Conservation (phyloP, 805 yeast species). For the Lipomyces japonicus region DNA sequence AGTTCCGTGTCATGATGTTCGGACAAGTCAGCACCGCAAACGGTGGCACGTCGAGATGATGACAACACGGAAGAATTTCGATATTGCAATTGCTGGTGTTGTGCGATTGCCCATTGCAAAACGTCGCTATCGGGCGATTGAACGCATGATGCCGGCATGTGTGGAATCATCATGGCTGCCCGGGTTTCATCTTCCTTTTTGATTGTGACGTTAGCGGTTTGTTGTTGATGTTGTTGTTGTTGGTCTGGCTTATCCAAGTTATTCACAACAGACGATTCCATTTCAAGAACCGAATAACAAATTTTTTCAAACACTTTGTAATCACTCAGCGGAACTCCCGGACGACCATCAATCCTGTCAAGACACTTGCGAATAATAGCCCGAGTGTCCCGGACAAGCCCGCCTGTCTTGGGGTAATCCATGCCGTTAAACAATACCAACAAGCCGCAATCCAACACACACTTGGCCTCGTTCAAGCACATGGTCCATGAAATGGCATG, state of each 20-base stretch:
- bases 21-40: not conserved
- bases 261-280: not conserved
- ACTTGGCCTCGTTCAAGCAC: slow-evolving; percentile 33
- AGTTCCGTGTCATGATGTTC: slow-evolving; percentile 18
- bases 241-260: not conserved
- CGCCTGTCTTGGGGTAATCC: slow-evolving; percentile 80
- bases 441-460: slow-evolving; percentile 30
- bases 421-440: slow-evolving; percentile 53
- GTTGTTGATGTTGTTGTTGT: not conserved
- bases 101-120: slow-evolving; percentile 21
- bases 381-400: slow-evolving; percentile 67
- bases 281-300: slow-evolving; percentile 3
- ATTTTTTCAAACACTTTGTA: slow-evolving; percentile 11
- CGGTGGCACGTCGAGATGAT: not conserved
- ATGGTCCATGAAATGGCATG: slow-evolving; percentile 33
- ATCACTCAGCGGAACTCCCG: slow-evolving; percentile 15
- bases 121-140: slow-evolving; percentile 22
- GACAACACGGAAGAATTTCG: not conserved
- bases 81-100: slow-evolving; percentile 19
- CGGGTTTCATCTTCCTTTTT: not conserved
- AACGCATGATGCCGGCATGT: slow-evolving; percentile 12
- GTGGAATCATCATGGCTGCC: slow-evolving; percentile 25
- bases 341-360: slow-evolving; percentile 19
- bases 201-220: not conserved
- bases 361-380: slow-evolving; percentile 43